These are phyloP conservation scores for Microsporum ferrugineum DNA, from an alignment of 2,329 filamentous ascomycete genomes.

Conservation along the genomic window DNA sequence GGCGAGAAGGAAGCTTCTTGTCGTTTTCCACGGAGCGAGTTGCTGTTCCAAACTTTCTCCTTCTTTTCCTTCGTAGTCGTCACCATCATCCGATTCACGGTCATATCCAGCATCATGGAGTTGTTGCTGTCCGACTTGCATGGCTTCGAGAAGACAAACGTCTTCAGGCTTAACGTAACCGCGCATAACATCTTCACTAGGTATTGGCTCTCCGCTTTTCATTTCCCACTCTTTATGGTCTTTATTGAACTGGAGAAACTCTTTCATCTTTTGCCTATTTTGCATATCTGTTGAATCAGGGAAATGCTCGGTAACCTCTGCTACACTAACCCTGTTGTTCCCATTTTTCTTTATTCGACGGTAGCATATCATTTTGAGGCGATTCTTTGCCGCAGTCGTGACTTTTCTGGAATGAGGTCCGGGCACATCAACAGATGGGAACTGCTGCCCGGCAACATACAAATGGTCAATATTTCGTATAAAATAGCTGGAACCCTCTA, in stretches of 20 bases:
- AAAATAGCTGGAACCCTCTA: conserved; percentile 67
- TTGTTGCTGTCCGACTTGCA: conserved; percentile 89
- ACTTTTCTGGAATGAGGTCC: conserved; percentile 90
- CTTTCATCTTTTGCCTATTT: conserved; percentile 91
- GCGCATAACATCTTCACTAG: conserved; percentile 70
- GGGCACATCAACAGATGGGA: conserved; percentile 83
- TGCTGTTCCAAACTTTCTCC: conserved; percentile 72
- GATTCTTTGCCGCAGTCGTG: conserved; percentile 91
- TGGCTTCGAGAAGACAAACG: conserved; percentile 85
- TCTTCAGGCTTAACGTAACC: conserved; percentile 91
- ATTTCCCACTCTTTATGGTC: conserved; percentile 80
- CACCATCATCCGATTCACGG: conserved; percentile 53
- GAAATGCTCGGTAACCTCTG: conserved; percentile 84
- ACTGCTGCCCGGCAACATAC: conserved; percentile 82
- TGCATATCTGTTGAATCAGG: conserved; percentile 89
- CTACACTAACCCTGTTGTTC: conserved; percentile 57
- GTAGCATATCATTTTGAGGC: conserved; percentile 91
- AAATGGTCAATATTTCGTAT: conserved; percentile 84
- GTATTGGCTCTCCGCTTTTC: conserved; percentile 58
- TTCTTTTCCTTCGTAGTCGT: conserved; percentile 53
- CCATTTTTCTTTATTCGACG: conserved; percentile 71
- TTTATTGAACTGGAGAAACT: conserved; percentile 86
- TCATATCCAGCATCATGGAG: conserved; percentile 85
- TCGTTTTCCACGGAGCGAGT: conserved; percentile 91
- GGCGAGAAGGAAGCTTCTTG: conserved; percentile 90